Percentiles rank a stretch among this genome's conserved stretches.
Conservation (phyloP, 2,329 filamentous ascomycete species). For the Phaeosphaeria sp. region DNA sequence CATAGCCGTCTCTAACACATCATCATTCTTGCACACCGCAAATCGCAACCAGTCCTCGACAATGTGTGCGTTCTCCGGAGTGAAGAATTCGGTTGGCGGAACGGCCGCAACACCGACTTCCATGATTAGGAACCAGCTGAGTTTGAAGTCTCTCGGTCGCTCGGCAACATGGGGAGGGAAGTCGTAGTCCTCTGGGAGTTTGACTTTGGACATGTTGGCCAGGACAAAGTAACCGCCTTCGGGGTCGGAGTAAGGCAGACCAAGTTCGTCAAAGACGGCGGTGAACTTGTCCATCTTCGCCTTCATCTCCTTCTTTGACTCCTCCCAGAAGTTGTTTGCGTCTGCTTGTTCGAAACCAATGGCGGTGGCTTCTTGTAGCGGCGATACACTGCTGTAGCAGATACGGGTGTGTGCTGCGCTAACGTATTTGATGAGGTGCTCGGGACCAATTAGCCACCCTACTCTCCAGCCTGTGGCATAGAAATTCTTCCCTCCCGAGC, state of each 20-base stretch:
- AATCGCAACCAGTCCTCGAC: constrained; percentile 94
- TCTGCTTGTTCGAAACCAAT: constrained; percentile 94
- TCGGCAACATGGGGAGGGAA: constrained; percentile 89
- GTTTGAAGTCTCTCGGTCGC: constrained; percentile 89
- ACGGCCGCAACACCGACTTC: constrained; percentile 96
- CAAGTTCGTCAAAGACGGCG: constrained; percentile 60
- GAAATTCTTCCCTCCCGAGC: constrained; percentile 97
- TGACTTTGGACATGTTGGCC: constrained; percentile 88
- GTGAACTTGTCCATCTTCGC: constrained; percentile 88
- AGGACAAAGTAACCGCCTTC: constrained; percentile 98
- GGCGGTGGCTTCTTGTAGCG: constrained; percentile 91
- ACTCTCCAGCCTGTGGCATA: constrained; percentile 98
- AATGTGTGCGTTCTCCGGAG: constrained; percentile 78
- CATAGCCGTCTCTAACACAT: constrained; percentile 65
- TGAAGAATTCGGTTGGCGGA: constrained; percentile 97
- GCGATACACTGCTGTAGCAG: constrained; percentile 92
- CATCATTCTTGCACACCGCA: constrained; percentile 94
- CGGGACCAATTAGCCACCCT: constrained; percentile 89
- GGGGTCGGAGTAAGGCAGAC: constrained; percentile 77
- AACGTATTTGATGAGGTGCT: constrained; percentile 89
- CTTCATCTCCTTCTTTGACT: constrained; percentile 85
- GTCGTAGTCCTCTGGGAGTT: constrained; percentile 80
- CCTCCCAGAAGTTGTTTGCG: constrained; percentile 82
- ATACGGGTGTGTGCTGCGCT: constrained; percentile 93
- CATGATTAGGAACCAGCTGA: constrained; percentile 95